phyloP scores from a whole-genome alignment of 805 yeast species.

The Torulaspora franciscae region DNA sequence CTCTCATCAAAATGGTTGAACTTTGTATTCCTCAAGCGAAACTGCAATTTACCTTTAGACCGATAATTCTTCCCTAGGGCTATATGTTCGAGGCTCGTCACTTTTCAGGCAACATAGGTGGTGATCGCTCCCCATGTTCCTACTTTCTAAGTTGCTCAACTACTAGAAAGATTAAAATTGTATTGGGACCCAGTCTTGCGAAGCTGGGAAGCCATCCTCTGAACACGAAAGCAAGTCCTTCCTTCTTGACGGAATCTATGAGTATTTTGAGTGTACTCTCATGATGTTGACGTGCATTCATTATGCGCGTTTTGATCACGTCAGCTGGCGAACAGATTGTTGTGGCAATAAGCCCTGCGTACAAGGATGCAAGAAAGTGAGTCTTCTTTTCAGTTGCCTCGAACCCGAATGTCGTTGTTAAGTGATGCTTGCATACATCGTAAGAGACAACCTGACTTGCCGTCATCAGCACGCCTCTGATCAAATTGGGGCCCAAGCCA shows the following conservation, averaged over 20 bases:
- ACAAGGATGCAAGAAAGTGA: constrained; percentile 70
- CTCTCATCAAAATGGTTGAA: no score
- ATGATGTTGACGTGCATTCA: constrained; percentile 51
- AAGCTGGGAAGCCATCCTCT: constrained; percentile 91
- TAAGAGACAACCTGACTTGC: constrained; percentile 88
- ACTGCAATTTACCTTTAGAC: no score
- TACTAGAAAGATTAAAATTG: constrained; percentile 63
- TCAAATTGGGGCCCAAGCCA: constrained; percentile 72
- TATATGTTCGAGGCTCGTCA: no score
- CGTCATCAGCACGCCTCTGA: constrained; percentile 82
- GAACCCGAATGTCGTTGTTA: constrained; percentile 47
- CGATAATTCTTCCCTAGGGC: no score
- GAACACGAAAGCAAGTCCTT: constrained; percentile 77
- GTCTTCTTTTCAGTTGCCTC: constrained; percentile 62
- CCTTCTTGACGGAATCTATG: constrained; percentile 54
- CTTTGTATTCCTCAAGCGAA: no score
- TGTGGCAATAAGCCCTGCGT: constrained; percentile 86
- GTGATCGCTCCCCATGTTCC: constrained; percentile 20
- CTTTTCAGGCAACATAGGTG: no score
- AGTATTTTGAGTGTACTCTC: constrained; percentile 50
- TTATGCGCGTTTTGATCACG: constrained; percentile 81
- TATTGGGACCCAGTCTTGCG: constrained; percentile 78
- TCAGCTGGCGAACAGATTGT: constrained; percentile 92
- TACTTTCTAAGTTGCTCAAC: constrained; percentile 59
- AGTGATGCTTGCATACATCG: constrained; percentile 61